Conservation (phyloP, 441 rosid genomes). For the Hypseocharis bilobata region DNA sequence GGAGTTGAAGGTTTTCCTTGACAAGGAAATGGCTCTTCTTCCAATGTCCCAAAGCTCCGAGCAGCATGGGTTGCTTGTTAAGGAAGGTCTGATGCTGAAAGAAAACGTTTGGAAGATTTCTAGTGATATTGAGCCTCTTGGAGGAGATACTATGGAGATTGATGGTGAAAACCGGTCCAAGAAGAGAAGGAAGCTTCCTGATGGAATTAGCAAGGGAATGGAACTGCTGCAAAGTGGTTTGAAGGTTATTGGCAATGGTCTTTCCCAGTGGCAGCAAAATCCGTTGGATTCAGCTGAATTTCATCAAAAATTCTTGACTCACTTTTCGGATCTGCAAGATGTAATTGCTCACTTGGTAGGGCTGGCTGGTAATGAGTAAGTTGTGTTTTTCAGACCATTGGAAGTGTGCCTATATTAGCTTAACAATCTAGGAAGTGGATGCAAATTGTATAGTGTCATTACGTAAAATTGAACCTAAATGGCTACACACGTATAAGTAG, state of each 20-base stretch:
- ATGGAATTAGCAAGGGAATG: conserved; percentile 59
- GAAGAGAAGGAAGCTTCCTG: conserved; percentile 79
- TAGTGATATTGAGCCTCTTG: conserved; percentile 21
- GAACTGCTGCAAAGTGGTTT: conserved; percentile 65
- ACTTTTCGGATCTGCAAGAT: conserved; percentile 58
- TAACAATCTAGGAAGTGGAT: neutral
- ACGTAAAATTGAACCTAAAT: neutral
- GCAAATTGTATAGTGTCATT: conserved; percentile 4
- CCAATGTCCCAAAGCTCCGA: conserved; percentile 33
- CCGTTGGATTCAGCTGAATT: conserved; percentile 35
- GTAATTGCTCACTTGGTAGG: conserved; percentile 42
- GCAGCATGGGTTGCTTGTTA: conserved; percentile 39
- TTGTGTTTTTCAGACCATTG: neutral
- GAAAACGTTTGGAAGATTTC: conserved; percentile 29
- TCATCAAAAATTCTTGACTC: conserved; percentile 46
- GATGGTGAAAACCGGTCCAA: conserved; percentile 31
- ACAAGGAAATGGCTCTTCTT: conserved; percentile 57
- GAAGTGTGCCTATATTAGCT: neutral
- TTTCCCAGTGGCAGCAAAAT: conserved; percentile 50
- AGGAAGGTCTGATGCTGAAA: conserved; percentile 50
- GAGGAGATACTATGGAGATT: conserved; percentile 25
- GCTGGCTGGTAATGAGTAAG: conserved; percentile 30
- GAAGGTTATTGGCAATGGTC: conserved; percentile 50
- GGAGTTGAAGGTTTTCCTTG: conserved; percentile 63
- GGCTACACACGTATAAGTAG: too few relatives aligned